Base-by-base conservation (phyloP, 2,329 filamentous ascomycete genomes). In the Phialocephala sp. region DNA sequence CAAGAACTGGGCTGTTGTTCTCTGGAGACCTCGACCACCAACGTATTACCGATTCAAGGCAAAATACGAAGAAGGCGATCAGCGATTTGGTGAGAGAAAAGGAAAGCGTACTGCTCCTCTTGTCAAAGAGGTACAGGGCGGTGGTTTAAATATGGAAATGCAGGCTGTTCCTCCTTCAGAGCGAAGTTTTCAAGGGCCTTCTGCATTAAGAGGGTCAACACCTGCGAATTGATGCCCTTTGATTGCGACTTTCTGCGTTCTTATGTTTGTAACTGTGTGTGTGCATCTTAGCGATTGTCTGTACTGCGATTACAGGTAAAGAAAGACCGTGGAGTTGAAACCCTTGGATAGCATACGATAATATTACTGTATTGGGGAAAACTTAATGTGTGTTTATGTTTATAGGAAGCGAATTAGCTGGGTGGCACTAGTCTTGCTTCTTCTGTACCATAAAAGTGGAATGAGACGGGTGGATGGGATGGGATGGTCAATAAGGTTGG, bases 21-120 rank as follows among this genome's bases (percentile, higher is more conserved):
- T 98, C 59, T 90, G 89, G 71, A 89, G 94, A 58, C 94, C 95
- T 14, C 86, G 94, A 22, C 89, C 93, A 22, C 94, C 94, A 8
- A 94, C 91, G 0, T 98, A 97, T 77, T 87, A 97, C 75, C 86
- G 87, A 67, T 97, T 98, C 83, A 97, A 97, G 81, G 81, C 81
- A 52, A 80, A 82, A 62, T 94, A 95, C 72, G 81, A 88, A 68
- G 84, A 89, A 68, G 95, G 95, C 8, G 95, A 98, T 77, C 92
- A 97, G 79, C 87, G 95, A 32, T 88, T 97, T 67, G 91, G 90
- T 6, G 71, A 77, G 63, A 81, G 84, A 68, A 86, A 82, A 75
- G 82, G 82, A 66, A 85, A 84, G 71, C 80, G 82, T 68, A 79
- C 79, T 18, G 79, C 81, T 32, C 81, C 80, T 60, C 75, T 84